phyloP scores from a whole-genome alignment of 2,329 filamentous ascomycete genomes.

The Leptographium lundbergii region DNA sequence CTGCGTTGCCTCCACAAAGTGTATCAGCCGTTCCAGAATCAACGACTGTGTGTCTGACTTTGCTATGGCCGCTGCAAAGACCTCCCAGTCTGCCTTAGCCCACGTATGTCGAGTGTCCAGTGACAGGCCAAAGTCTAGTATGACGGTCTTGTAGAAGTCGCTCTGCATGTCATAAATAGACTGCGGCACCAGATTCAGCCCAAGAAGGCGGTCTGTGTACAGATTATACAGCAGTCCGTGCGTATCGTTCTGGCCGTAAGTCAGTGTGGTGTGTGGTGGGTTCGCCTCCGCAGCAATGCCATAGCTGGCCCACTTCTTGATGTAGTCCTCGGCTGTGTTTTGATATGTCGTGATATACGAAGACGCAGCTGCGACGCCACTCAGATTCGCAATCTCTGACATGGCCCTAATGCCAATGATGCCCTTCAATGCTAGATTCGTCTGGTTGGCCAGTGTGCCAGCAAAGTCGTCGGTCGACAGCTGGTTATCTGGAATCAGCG shows the following conservation, averaged over 20 bases:
- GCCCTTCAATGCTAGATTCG: conserved; percentile 63
- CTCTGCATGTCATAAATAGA: conserved; percentile 68
- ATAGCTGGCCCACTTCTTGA: conserved; percentile 57
- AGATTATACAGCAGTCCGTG: conserved; percentile 62
- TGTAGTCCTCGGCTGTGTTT: conserved; percentile 35
- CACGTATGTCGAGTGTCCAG: conserved; percentile 72
- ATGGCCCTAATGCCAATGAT: conserved; percentile 70
- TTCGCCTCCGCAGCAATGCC: conserved; percentile 54
- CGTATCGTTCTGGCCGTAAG: conserved; percentile 54
- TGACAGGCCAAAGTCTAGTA: conserved; percentile 66
- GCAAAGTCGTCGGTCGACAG: conserved; percentile 70
- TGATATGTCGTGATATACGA: not conserved
- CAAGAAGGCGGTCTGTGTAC: conserved; percentile 65
- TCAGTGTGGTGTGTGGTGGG: conserved; percentile 58
- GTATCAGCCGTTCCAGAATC: conserved; percentile 56
- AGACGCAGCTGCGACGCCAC: conserved; percentile 36
- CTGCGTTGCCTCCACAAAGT: conserved; percentile 62
- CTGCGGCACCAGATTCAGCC: conserved; percentile 63
- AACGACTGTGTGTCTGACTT: conserved; percentile 44
- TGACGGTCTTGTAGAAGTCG: conserved; percentile 59
- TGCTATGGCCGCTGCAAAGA: conserved; percentile 70
- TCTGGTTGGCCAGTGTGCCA: conserved; percentile 60
- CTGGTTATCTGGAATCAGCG: conserved; percentile 57
- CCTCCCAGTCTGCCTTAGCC: conserved; percentile 80
- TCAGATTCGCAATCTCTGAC: conserved; percentile 51